These are phyloP conservation scores for Fusarium penzigii DNA, from an alignment of 2,329 filamentous ascomycete genomes.

Conservation along the genomic window DNA sequence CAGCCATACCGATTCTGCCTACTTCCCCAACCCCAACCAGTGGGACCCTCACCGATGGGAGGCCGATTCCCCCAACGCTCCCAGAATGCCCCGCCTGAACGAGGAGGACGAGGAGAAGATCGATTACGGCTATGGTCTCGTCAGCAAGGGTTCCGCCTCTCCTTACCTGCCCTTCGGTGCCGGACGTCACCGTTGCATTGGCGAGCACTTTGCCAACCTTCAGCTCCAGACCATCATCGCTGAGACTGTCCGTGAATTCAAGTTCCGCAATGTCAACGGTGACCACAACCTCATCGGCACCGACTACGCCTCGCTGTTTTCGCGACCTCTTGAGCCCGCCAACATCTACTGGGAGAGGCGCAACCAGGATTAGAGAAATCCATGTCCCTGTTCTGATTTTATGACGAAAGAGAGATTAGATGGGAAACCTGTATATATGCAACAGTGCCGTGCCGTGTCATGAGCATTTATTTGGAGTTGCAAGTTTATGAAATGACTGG, in stretches of 20 bases:
- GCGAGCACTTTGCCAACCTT: conserved; percentile 93
- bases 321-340: conserved; percentile 69
- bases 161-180: conserved; percentile 95
- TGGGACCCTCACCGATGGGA: conserved; percentile 97
- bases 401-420: background rate
- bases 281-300: conserved; percentile 67
- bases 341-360: conserved; percentile 76
- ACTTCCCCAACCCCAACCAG: conserved; percentile 77
- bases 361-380: conserved; percentile 35
- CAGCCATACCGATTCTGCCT: conserved; percentile 67
- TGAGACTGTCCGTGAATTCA: conserved; percentile 75
- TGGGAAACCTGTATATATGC: conserved; percentile 28
- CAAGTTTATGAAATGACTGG: conserved; percentile 26
- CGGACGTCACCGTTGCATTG: conserved; percentile 90
- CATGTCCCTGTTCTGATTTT: background rate
- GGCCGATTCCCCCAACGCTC: conserved; percentile 58
- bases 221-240: conserved; percentile 86
- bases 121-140: conserved; percentile 91
- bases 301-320: conserved; percentile 72
- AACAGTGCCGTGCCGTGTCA: conserved; percentile 17
- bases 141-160: conserved; percentile 85
- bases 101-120: conserved; percentile 73
- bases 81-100: conserved; percentile 46
- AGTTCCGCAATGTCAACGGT: conserved; percentile 75
- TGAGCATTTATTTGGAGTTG: conserved; percentile 27